Evolutionary conservation across 179 eudicot species (phyloP).

Genomic region (Nepenthes alata): DNA sequence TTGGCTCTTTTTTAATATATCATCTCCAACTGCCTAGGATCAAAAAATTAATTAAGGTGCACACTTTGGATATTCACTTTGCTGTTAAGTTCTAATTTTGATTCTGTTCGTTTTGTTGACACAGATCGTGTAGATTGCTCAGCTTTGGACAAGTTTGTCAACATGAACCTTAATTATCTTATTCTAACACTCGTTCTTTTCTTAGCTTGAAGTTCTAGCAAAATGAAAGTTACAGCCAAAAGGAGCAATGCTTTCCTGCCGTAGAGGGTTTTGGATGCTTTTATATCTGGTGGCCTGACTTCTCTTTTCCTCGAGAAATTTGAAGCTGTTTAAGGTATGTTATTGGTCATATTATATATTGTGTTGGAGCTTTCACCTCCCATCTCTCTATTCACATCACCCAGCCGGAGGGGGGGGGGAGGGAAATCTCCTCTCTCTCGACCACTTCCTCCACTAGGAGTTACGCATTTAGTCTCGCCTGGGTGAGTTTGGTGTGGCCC

Average conservation of each 20-base stretch:
- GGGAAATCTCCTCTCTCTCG: too few species aligned
- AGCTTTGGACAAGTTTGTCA: conserved; percentile 12
- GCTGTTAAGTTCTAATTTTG: conserved; percentile 9
- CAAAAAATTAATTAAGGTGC: conserved; percentile 3
- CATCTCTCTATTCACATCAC: too few species aligned
- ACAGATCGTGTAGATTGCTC: conserved; percentile 13
- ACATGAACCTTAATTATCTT: conserved; percentile 7
- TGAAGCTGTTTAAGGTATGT: conserved; percentile 9
- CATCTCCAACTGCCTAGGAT: conserved; percentile 5
- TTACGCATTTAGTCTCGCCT: too few species aligned
- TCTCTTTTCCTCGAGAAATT: conserved; percentile 7
- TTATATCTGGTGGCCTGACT: conserved; percentile 2
- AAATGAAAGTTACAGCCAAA: conserved; percentile 21
- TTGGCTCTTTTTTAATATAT: conserved; percentile 4
- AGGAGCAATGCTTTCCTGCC: conserved; percentile 10
- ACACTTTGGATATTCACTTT: too few species aligned
- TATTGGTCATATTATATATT: too few species aligned
- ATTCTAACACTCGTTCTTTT: conserved; percentile 16
- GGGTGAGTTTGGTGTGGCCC: too few species aligned
- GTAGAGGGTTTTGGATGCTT: conserved; percentile 14
- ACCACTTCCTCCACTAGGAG: too few species aligned
- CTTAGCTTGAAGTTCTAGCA: conserved; percentile 20
- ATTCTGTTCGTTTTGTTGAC: conserved; percentile 16
- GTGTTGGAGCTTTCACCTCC: too few species aligned
- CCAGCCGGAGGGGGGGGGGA: too few species aligned